phyloP scores from a whole-genome alignment of 192 early-diverging fungal species.

The Allomyces javanicus region DNA sequence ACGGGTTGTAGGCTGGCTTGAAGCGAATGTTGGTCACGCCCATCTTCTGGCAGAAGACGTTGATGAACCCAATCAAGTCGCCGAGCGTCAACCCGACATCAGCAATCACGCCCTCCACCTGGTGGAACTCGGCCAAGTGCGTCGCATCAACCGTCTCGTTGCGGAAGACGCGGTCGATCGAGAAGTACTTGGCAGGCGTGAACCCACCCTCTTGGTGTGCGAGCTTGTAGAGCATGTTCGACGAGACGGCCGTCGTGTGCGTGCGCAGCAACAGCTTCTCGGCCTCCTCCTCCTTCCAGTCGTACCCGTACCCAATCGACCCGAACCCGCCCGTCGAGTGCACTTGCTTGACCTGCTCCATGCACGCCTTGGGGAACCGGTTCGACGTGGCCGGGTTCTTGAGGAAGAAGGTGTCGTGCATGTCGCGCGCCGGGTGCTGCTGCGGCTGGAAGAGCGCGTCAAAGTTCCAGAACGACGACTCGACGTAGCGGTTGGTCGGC shows the following conservation, averaged over 20 bases:
- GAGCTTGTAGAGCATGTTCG: slow-evolving; percentile 80
- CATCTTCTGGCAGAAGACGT: slow-evolving; percentile 95
- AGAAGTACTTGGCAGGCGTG: slow-evolving; percentile 93
- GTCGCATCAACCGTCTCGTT: slow-evolving; percentile 96
- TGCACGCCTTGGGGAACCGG: slow-evolving; percentile 66
- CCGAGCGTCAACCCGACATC: slow-evolving; percentile 86
- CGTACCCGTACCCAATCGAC: slow-evolving; percentile 82
- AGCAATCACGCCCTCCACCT: slow-evolving; percentile 95
- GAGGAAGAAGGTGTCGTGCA: slow-evolving; percentile 70
- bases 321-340: slow-evolving; percentile 89
- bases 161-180: slow-evolving; percentile 96
- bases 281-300: slow-evolving; percentile 83
- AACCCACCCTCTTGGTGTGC: slow-evolving; percentile 55
- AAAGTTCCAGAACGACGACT: slow-evolving; percentile 99
- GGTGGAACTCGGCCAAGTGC: slow-evolving; percentile 99
- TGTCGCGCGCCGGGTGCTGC: slow-evolving; percentile 81
- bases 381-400: slow-evolving; percentile 49
- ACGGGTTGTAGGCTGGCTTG: slow-evolving; percentile 99
- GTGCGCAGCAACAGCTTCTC: slow-evolving; percentile 84
- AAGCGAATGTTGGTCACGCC: slow-evolving; percentile 81
- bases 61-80: slow-evolving; percentile 88
- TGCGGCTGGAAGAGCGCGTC: slow-evolving; percentile 98
- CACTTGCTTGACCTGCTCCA: slow-evolving; percentile 76
- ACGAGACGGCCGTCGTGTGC: slow-evolving; percentile 87
- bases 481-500: slow-evolving; percentile 93